Percentiles rank a stretch among this genome's conserved stretches.
These are phyloP conservation scores for Boletus semigastroideus DNA, from an alignment of 1,284 basidiomycete genomes.

Conservation along the genomic window DNA sequence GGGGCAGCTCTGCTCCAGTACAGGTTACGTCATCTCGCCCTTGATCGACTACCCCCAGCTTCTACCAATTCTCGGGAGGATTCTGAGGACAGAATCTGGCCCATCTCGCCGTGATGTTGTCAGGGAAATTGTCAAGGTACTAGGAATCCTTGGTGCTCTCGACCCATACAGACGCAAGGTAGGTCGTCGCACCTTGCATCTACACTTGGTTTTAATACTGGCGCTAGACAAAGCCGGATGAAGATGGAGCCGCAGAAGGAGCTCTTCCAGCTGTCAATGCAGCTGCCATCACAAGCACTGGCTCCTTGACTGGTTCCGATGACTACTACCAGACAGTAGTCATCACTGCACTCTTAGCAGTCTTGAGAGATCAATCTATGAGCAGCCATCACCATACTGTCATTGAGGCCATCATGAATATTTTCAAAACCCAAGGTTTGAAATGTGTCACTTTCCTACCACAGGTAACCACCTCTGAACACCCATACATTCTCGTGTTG, in stretches of 20 bases:
- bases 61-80: slow-evolving; percentile 83
- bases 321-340: slow-evolving; percentile 99
- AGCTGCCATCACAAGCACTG: slow-evolving; percentile 46
- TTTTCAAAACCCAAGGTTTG: slow-evolving; percentile 97
- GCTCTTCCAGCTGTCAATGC: slow-evolving; percentile 62
- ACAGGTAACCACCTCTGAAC: slow-evolving; percentile 55
- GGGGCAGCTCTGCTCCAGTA: slow-evolving; percentile 94
- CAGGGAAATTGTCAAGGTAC: slow-evolving; percentile 89
- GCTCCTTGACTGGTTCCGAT: slow-evolving; percentile 63
- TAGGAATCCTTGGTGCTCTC: slow-evolving; percentile 96
- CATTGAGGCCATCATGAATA: slow-evolving; percentile 98
- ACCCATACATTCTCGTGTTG: background rate
- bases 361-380: slow-evolving; percentile 88
- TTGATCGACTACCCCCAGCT: slow-evolving; percentile 91
- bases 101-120: slow-evolving; percentile 89
- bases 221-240: slow-evolving; percentile 66
- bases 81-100: slow-evolving; percentile 82
- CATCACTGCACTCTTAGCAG: slow-evolving; percentile 85
- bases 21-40: slow-evolving; percentile 92
- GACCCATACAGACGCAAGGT: slow-evolving; percentile 97
- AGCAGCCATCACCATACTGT: slow-evolving; percentile 88
- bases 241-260: slow-evolving; percentile 74
- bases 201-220: slow-evolving; percentile 8
- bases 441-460: slow-evolving; percentile 96
- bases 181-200: slow-evolving; percentile 13